Conservation (phyloP, 768 basidiomycete species). For the Hypsizygus marmoreus region DNA sequence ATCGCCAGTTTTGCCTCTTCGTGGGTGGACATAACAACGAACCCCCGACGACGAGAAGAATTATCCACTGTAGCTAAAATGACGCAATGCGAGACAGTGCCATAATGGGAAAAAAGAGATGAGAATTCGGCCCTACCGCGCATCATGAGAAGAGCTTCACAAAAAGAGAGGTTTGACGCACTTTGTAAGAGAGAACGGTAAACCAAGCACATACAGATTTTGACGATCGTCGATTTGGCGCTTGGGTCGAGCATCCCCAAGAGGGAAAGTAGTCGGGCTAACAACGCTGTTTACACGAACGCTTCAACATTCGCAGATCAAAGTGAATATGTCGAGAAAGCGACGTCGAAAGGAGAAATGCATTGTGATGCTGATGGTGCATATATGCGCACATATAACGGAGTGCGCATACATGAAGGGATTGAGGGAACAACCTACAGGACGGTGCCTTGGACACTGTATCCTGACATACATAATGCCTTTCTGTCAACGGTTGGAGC, state of each 20-base stretch:
- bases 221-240: constrained; percentile 55
- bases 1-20: constrained; percentile 73
- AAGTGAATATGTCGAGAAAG: background rate
- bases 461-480: constrained; percentile 67
- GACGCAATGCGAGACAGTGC: constrained; percentile 73
- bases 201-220: constrained; percentile 82
- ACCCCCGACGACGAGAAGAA: constrained; percentile 80
- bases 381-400: constrained; percentile 20
- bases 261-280: constrained; percentile 29
- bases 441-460: constrained; percentile 52
- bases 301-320: background rate
- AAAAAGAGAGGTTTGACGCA: constrained; percentile 32
- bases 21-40: constrained; percentile 78
- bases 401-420: background rate
- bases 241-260: constrained; percentile 23
- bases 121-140: constrained; percentile 53
- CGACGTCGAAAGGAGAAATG: constrained; percentile 18
- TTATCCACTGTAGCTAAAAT: constrained; percentile 85
- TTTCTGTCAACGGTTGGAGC: constrained; percentile 42
- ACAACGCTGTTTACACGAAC: constrained; percentile 40
- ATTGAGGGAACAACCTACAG: constrained; percentile 48
- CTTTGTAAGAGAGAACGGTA: constrained; percentile 84
- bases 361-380: background rate
- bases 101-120: constrained; percentile 62
- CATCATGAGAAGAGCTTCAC: background rate